These are phyloP conservation scores for Pleurozium schreberi DNA, from an alignment of 225 moss, liverwort and hornwort species.

Conservation along the genomic window DNA sequence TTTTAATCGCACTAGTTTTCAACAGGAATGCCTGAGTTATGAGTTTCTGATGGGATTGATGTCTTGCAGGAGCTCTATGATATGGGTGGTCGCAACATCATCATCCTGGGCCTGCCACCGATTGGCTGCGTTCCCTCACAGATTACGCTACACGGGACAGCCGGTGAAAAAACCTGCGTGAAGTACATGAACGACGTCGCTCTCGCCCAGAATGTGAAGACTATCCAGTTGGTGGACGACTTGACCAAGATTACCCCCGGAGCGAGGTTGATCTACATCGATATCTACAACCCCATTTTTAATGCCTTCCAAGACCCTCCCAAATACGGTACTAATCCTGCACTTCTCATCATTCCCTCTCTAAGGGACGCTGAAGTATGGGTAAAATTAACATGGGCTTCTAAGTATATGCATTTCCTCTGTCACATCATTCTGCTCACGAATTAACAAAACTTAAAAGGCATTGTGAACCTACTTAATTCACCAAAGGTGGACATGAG, in stretches of 20 bases:
- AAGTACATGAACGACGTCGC: conserved; percentile 6
- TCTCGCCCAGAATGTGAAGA: conserved; percentile 8
- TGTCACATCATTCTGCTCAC: not conserved
- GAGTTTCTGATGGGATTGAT: not conserved
- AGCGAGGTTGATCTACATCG: conserved; percentile 22
- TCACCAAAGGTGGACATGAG: not conserved
- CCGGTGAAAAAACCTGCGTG: conserved; percentile 13
- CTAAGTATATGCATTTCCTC: not conserved
- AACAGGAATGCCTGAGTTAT: not conserved
- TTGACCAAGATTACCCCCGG: conserved; percentile 20
- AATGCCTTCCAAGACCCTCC: conserved; percentile 43
- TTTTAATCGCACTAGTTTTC: no score
- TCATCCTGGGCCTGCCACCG: conserved; percentile 40
- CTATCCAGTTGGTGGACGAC: not conserved
- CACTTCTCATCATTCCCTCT: not conserved
- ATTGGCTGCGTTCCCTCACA: conserved; percentile 58
- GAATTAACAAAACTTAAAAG: not conserved
- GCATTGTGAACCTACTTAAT: not conserved
- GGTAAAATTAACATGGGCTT: not conserved
- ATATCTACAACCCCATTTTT: conserved; percentile 33
- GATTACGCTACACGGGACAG: conserved; percentile 14
- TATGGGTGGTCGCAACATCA: conserved; percentile 43
- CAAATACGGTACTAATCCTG: not conserved
- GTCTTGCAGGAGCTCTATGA: conserved; percentile 31
- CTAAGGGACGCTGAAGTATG: not conserved